Evolutionary conservation across 352 stramenopile genomes (phyloP).

Genomic region (Phytophthora pisi): DNA sequence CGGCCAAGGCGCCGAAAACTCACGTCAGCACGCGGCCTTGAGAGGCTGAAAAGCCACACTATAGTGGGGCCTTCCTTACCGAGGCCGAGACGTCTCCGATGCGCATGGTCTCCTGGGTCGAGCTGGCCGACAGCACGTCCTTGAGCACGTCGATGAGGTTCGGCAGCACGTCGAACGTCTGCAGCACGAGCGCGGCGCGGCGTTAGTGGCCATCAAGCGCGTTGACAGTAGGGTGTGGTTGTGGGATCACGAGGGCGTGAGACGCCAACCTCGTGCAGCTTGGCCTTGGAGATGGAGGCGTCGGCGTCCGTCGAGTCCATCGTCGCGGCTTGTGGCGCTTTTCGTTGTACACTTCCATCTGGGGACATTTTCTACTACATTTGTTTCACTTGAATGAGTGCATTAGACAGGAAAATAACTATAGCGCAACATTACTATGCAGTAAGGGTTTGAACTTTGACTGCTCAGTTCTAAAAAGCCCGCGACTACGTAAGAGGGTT

Average conservation of each 20-base stretch:
- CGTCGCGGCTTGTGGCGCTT: not conserved
- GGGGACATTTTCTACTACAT: no score
- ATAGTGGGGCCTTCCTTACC: constrained; percentile 30
- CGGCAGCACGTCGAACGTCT: constrained; percentile 84
- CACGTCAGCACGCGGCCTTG: no score
- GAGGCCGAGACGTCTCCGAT: constrained; percentile 84
- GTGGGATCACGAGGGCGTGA: not conserved
- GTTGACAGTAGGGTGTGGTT: not conserved
- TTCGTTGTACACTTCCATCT: no score
- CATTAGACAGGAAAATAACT: no score
- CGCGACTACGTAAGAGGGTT: no score
- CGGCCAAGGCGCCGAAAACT: not conserved
- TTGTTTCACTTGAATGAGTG: no score
- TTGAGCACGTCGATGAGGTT: constrained; percentile 88
- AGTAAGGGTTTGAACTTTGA: no score
- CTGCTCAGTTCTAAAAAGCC: no score
- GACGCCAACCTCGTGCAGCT: constrained; percentile 62
- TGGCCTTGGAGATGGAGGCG: constrained; percentile 59
- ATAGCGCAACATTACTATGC: no score
- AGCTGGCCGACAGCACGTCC: constrained; percentile 77
- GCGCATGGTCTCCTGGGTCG: constrained; percentile 75
- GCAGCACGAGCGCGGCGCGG: not conserved
- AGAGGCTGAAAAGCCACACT: no score
- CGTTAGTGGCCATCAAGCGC: not conserved
- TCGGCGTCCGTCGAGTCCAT: constrained; percentile 44